A percentile compares a stretch with the other conserved stretches of the same genome.
Conservation (phyloP, 2,329 filamentous ascomycete genomes). For the Thielaviopsis cerberus region DNA sequence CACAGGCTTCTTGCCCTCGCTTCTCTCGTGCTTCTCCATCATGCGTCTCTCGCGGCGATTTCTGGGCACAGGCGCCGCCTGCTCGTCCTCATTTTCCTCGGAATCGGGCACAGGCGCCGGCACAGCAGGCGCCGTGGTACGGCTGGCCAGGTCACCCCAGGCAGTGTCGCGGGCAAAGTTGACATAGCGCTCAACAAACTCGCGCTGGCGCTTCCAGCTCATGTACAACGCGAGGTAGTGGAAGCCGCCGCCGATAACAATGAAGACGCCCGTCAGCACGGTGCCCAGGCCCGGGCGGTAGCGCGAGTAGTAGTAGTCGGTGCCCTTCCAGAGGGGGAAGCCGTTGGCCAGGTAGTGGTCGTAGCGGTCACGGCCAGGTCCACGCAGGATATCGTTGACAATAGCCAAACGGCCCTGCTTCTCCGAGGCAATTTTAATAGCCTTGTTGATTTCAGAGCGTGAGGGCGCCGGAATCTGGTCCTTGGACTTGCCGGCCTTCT, state of each 20-base stretch:
- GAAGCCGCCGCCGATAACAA: slow-evolving; percentile 63
- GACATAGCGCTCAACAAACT: slow-evolving; percentile 85
- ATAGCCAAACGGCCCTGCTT: slow-evolving; percentile 70
- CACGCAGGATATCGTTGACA: slow-evolving; percentile 70
- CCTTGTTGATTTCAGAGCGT: slow-evolving; percentile 55
- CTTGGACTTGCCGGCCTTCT: slow-evolving; percentile 24
- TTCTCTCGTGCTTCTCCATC: slow-evolving; percentile 70
- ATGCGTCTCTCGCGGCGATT: slow-evolving; percentile 77
- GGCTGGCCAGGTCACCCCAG: slow-evolving; percentile 69
- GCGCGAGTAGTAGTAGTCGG: slow-evolving; percentile 92
- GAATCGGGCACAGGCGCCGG: slow-evolving; percentile 17
- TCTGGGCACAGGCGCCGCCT: slow-evolving; percentile 36
- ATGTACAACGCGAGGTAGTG: slow-evolving; percentile 78
- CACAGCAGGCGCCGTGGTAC: slow-evolving; percentile 24
- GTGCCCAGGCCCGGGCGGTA: slow-evolving; percentile 81
- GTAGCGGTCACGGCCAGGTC: slow-evolving; percentile 66
- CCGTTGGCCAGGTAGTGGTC: slow-evolving; percentile 86
- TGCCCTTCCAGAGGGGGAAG: slow-evolving; percentile 92
- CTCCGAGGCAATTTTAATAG: slow-evolving; percentile 63
- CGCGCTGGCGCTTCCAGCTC: slow-evolving; percentile 72
- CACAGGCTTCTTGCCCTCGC: slow-evolving; percentile 38
- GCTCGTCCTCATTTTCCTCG: slow-evolving; percentile 22
- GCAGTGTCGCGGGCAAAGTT: slow-evolving; percentile 71
- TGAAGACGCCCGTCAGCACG: slow-evolving; percentile 62
- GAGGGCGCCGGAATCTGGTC: slow-evolving; percentile 53